Evolutionary conservation across 805 yeast species (phyloP).

Genomic region (Phaffomyces antillensis): DNA sequence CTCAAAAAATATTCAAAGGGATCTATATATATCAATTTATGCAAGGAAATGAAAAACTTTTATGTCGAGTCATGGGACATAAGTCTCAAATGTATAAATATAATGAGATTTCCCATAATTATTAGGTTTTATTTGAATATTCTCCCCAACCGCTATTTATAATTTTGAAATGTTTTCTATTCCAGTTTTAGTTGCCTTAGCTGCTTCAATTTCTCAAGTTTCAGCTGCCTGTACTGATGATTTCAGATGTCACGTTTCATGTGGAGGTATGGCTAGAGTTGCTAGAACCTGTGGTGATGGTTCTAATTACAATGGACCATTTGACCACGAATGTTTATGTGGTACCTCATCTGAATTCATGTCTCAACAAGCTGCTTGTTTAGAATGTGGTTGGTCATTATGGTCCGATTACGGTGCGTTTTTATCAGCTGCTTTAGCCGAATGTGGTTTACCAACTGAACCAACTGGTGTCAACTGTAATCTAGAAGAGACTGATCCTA

Average conservation of each 20-base stretch:
- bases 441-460: conserved; percentile 5
- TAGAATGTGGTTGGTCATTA: conserved; percentile 9
- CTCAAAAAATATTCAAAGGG: no score
- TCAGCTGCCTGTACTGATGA: conserved; percentile 3
- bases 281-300: conserved; percentile 6
- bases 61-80: no score
- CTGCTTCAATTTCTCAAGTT: neutral
- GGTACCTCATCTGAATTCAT: conserved; percentile 1
- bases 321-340: conserved; percentile 6
- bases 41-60: no score
- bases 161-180: neutral
- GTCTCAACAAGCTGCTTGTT: conserved; percentile 1
- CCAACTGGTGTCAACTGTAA: conserved; percentile 5
- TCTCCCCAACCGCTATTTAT: no score
- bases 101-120: neutral
- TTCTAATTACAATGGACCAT: conserved; percentile 5
- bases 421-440: conserved; percentile 1
- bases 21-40: no score
- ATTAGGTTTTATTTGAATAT: neutral
- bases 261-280: conserved; percentile 5
- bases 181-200: neutral
- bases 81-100: neutral
- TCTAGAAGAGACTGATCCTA: conserved; percentile 1
- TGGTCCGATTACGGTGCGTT: conserved; percentile 4
- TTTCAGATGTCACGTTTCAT: conserved; percentile 1